Evolutionary conservation across 1,139 yeast genomes (phyloP).

Genomic region (Yamadazyma sp.): DNA sequence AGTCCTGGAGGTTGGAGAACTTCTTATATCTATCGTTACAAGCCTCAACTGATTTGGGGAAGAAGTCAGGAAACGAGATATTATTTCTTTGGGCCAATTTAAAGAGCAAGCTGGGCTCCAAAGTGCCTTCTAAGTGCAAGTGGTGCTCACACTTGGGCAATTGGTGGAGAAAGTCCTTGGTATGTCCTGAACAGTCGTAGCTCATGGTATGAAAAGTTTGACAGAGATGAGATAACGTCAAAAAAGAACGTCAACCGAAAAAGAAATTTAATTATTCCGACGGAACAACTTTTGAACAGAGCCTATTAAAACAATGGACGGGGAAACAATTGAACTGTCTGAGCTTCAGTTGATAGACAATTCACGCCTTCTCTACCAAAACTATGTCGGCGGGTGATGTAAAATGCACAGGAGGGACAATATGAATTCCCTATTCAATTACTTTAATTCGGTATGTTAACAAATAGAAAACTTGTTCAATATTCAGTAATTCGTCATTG

Average conservation of each 20-base stretch:
- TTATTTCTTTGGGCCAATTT: slow-evolving; percentile 60
- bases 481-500: too few species aligned
- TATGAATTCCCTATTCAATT: too few species aligned
- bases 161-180: slow-evolving; percentile 51
- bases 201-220: slow-evolving; percentile 6
- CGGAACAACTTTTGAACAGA: not conserved
- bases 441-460: too few species aligned
- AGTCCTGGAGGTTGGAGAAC: slow-evolving; percentile 71
- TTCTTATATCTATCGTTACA: slow-evolving; percentile 57
- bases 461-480: too few species aligned
- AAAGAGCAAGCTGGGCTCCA: slow-evolving; percentile 69
- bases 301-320: too few species aligned
- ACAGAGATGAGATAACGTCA: slow-evolving; percentile 1
- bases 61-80: slow-evolving; percentile 55
- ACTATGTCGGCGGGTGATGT: too few species aligned
- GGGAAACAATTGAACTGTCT: too few species aligned
- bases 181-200: slow-evolving; percentile 18
- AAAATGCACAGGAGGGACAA: too few species aligned
- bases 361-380: too few species aligned
- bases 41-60: slow-evolving; percentile 55
- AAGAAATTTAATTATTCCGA: slow-evolving; percentile 1
- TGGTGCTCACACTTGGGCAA: slow-evolving; percentile 85
- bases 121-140: slow-evolving; percentile 77
- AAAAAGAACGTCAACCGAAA: not conserved
- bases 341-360: too few species aligned